Percentiles rank a stretch among this genome's conserved stretches.
Evolutionary conservation across 192 early-diverging fungal species (phyloP).

Genomic region (Jimgerdemannia flammicorona): DNA sequence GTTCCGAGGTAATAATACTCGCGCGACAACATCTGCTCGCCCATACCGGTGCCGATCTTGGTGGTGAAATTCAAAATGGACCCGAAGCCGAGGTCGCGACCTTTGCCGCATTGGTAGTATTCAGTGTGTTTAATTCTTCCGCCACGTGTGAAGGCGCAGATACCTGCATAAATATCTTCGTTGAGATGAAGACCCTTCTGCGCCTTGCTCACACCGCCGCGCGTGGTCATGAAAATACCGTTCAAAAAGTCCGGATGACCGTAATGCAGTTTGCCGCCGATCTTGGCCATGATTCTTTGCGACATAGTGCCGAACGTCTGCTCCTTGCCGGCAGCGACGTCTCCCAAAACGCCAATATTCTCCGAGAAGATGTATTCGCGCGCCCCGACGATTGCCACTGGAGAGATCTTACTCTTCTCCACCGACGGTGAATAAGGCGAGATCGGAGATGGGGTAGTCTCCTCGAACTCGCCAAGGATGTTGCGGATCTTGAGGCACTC

Average conservation of each 20-base stretch:
- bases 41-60: constrained; percentile 94
- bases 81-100: constrained; percentile 87
- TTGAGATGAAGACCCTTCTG: constrained; percentile 90
- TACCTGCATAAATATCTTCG: constrained; percentile 93
- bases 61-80: constrained; percentile 87
- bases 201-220: constrained; percentile 85
- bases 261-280: constrained; percentile 63
- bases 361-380: constrained; percentile 88
- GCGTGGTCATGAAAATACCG: constrained; percentile 83
- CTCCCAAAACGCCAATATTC: constrained; percentile 79
- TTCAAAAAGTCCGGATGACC: constrained; percentile 91
- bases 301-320: constrained; percentile 85
- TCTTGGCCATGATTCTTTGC: constrained; percentile 82
- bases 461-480: constrained; percentile 83
- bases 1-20: constrained; percentile 90
- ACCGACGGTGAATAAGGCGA: constrained; percentile 70
- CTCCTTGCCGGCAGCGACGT: constrained; percentile 87
- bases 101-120: constrained; percentile 92
- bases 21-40: constrained; percentile 89
- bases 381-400: constrained; percentile 85
- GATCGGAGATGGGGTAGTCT: constrained; percentile 56
- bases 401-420: constrained; percentile 37
- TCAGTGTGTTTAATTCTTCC: constrained; percentile 88
- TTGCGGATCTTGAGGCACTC: constrained; percentile 86
- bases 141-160: constrained; percentile 82